Evolutionary conservation across 805 yeast genomes (phyloP), one percentile per base, ranked within the genome.

Genomic region (Wickerhamomyces bisporus): DNA sequence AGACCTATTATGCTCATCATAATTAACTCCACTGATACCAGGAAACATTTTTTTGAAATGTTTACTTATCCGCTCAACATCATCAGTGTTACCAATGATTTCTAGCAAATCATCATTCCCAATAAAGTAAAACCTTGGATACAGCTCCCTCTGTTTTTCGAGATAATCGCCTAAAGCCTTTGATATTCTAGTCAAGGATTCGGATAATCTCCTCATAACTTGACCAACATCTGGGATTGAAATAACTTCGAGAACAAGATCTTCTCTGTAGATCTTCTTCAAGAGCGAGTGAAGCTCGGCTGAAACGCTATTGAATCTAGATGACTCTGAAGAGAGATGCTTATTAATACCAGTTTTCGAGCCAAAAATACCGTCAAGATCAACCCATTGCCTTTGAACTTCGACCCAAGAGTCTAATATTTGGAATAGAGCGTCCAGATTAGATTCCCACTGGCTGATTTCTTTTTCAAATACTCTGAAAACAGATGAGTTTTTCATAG

Each of bases 21-120:
- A 57, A 0, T 58, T 48, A 3, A 86, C 46, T 3, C 64, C 51
- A 0, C 69, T 47, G 3, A 87, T 63, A 2, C 91, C 94, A 5
- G 77, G 57, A 55, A 84, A 88, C 80, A 88, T 73, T 50, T 84
- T 85, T 33, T 67, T 65, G 35, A 88, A 60, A 50, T 82, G 88
- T 32, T 66, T 70, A 14, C 79, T 77, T 4, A 81, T 65, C 6
- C 66, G 47, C 2, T 32, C 30, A 2, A 75, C 48, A 45, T 79
- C 73, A 5, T 55, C 61, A 0, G 77, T 63, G 36, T 80, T 72
- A 3, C 97, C 96, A 26, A 91, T 72, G 28, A 91, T 73, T 43
- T 86, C 95, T 25, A 91, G 63, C 23, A 91, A 61, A 55, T 91
- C 96, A 42, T 88, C 96, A 55, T 91, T 91, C 6, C 97, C 96